These are phyloP conservation scores for Ganoderma sinense DNA, from an alignment of 1,284 basidiomycete genomes.

Conservation along the genomic window DNA sequence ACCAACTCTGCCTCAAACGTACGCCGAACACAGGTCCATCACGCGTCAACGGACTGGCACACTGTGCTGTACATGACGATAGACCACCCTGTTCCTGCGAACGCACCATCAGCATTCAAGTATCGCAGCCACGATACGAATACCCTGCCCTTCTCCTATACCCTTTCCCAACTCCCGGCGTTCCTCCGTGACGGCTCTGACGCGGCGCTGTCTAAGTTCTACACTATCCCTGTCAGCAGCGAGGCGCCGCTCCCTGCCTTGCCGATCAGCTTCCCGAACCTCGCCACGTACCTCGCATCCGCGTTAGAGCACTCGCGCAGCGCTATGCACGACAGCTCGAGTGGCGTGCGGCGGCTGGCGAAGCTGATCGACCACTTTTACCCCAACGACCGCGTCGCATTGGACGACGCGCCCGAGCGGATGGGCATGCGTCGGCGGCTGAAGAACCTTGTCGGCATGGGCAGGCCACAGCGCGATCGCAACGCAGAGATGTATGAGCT, in stretches of 20 bases:
- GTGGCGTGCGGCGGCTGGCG: constrained; percentile 70
- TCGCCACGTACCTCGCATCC: constrained; percentile 76
- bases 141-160: constrained; percentile 75
- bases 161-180: constrained; percentile 61
- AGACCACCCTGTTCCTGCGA: constrained; percentile 65
- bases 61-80: constrained; percentile 78
- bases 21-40: constrained; percentile 57
- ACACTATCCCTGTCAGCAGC: constrained; percentile 68
- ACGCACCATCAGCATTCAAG: constrained; percentile 50
- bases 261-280: constrained; percentile 75
- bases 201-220: constrained; percentile 68
- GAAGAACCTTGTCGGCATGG: constrained; percentile 67
- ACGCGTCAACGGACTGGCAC: constrained; percentile 67
- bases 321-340: constrained; percentile 61
- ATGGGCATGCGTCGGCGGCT: constrained; percentile 53
- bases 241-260: constrained; percentile 69
- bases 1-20: not conserved
- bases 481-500: constrained; percentile 82
- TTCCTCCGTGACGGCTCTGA: constrained; percentile 70
- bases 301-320: constrained; percentile 72
- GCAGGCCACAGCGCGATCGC: constrained; percentile 51
- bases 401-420: constrained; percentile 47
- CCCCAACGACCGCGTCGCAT: constrained; percentile 50
- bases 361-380: constrained; percentile 70
- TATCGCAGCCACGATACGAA: constrained; percentile 66